Evolutionary conservation across 331 rosid genomes (phyloP), one percentile per base, ranked within the genome.

Genomic region (Quercus phellos): DNA sequence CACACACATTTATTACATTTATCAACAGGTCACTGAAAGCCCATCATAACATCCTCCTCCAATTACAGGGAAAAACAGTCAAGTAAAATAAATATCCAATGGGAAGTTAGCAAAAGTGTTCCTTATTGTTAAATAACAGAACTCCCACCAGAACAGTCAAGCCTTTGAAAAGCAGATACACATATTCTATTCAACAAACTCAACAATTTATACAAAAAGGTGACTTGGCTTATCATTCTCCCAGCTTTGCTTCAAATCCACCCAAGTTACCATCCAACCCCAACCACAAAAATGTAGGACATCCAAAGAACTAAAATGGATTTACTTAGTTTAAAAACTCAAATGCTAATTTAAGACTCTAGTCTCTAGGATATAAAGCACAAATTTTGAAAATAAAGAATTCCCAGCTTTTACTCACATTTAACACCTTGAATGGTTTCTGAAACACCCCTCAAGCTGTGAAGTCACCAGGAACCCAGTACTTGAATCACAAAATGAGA

Each of bases 201-300:
- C 72, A 74, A 26, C 72, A 54, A 58, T 53, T 75, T 51, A 27
- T 19, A 77, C 55, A 51, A 53, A 32, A 34, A 29, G 78, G 79
- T 54, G 69, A 75, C 76, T 76, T 82, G 13, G 87, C 81, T 71
- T 72, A 54, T 74, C 77, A 77, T 74, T 87, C 82, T 79, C 56
- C 29, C 79, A 78, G 68, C 87, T 79, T 88, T 74, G 89, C 87
- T 85, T 77, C 83, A 80, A 83, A 85, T 66, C 80, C 76, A 83
- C 76, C 83, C 68, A 70, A 74, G 78, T 51, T 51, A 74, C 67
- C 71, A 56, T 68, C 70, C 80, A 76, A 82, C 70, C 83, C 76
- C 73, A 74, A 16, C 78, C 26, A 69, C 58, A 67, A 43, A 74
- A 55, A 67, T n/a, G 73, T 19, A 27, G 9, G 32, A 32, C 75